Base-by-base conservation (phyloP, 2,329 filamentous ascomycete species). In the Fusarium bulbicola region DNA sequence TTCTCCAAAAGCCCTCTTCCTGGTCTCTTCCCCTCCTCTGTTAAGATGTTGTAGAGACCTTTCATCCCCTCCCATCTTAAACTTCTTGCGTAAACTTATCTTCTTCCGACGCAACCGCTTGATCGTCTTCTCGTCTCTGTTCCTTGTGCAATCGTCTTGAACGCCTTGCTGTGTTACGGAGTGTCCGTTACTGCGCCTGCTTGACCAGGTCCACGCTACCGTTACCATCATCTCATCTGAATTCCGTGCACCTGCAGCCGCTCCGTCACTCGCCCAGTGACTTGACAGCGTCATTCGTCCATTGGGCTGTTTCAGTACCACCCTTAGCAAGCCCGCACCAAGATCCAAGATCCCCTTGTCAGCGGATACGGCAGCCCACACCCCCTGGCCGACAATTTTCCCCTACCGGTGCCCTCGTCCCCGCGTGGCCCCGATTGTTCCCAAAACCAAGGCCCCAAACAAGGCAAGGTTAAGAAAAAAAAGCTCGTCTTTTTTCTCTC, bases 381-480 rank as follows among this genome's bases (percentile, higher is more conserved):
- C 76, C 74, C 76, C 78, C 76, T 76, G 66, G 77, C 75, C 74
- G 68, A 79, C 74, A 79, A 75, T 76, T 78, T 77, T 78, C 76
- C 77, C 77, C 74, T 79, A 77, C 77, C 78, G 77, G 72, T 77
- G 76, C 78, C 78, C 76, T 80, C 73, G 79, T 78, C 76, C 76
- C 76, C 76, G 76, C 76, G 74, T 66, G 71, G 53, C 74, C 73
- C 76, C 76, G 76, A 78, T 77, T 78, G 76, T 78, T 77, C 76
- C 71, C 76, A 78, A 74, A 70, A 68, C 75, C 75, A 78, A 77
- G 75, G 74, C 77, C 77, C 77, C 66, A 79, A 79, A 79, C 73
- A 76, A 74, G 74, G 75, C 76, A 79, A 79, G 78, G 76, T 75
- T 75, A 74, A 79, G 68, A 74, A 79, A 79, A 82, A 80, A 80